Evolutionary conservation across 2,329 filamentous ascomycete species (phyloP), one percentile per base, ranked within the genome.

Genomic region (Colletotrichum falcatum): DNA sequence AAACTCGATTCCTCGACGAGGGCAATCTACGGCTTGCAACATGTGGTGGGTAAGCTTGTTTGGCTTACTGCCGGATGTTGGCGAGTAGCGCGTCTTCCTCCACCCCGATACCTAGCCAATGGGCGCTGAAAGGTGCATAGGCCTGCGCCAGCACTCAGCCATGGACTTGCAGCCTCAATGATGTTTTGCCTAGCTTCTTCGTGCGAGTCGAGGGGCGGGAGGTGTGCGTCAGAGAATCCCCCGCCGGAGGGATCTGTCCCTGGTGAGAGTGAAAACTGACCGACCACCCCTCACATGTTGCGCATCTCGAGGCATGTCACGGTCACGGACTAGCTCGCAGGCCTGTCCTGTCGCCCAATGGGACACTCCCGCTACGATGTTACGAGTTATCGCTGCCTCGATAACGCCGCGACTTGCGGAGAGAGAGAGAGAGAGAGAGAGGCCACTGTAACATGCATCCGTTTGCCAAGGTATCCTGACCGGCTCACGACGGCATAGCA

Each of bases 291-390:
- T 55, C 30, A n/a, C 28, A 30, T 33, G 20, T 20, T n/a, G 3
- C 28, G n/a, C n/a, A n/a, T n/a, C n/a, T n/a, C n/a, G n/a, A n/a
- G n/a, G n/a, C n/a, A n/a, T n/a, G n/a, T n/a, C n/a, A n/a, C n/a
- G n/a, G n/a, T n/a, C n/a, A n/a, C n/a, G n/a, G n/a, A n/a, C n/a
- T n/a, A n/a, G n/a, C n/a, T n/a, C n/a, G n/a, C n/a, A n/a, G n/a
- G n/a, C n/a, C n/a, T n/a, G n/a, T n/a, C n/a, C n/a, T 33, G 30
- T 56, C 5, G 18, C 56, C 63, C 67, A 70, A 70, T 70, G 26
- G 9, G 63, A 62, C 18, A 42, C 26, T 12, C 33, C 14, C 2
- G 2, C 44, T 2, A 39, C n/a, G 9, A 23, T 12, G 33, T 7
- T 5, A 30, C 62, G 49, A 66, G 20, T 56, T 66, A 70, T 70